These are phyloP conservation scores for Pseudonitzschia delicatissima DNA, from an alignment of 108 stramenopile genomes.

Conservation along the genomic window DNA sequence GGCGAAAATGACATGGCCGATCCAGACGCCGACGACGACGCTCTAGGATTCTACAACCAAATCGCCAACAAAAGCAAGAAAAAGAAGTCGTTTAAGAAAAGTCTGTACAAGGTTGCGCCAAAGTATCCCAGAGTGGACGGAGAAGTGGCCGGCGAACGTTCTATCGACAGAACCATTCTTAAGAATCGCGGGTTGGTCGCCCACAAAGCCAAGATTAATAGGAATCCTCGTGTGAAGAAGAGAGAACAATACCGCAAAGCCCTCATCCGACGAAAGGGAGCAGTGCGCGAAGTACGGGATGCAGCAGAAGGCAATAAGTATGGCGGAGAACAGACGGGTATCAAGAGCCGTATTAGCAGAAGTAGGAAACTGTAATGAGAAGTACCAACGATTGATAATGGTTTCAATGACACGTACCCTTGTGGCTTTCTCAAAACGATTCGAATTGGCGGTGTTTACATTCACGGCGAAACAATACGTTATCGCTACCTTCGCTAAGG, in stretches of 20 bases:
- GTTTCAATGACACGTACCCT: too few relatives aligned
- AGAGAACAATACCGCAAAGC: constrained; percentile 94
- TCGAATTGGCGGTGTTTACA: too few relatives aligned
- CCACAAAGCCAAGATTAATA: constrained; percentile 93
- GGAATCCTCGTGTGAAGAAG: constrained; percentile 98
- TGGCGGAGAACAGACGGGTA: constrained; percentile 89
- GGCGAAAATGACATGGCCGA: constrained; percentile 44
- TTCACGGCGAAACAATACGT: too few relatives aligned
- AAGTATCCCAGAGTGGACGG: constrained; percentile 75
- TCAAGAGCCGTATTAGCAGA: constrained; percentile 80
- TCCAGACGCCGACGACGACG: constrained; percentile 43
- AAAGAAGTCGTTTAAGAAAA: constrained; percentile 62
- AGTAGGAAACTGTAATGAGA: constrained; percentile 68
- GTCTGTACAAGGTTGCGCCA: constrained; percentile 72
- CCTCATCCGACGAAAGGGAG: constrained; percentile 90
- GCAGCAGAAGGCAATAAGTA: constrained; percentile 83
- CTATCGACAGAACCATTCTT: constrained; percentile 76
- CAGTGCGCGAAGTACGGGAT: constrained; percentile 83
- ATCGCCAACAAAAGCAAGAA: constrained; percentile 51
- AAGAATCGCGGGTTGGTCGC: constrained; percentile 96
- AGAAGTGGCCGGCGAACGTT: constrained; percentile 82
- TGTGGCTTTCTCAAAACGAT: too few relatives aligned
- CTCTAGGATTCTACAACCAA: constrained; percentile 53
- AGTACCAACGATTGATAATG: not conserved
- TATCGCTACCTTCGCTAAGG: too few relatives aligned